Evolutionary conservation across 73 alveolate species (phyloP).

Genomic region (Uronychia setigera): DNA sequence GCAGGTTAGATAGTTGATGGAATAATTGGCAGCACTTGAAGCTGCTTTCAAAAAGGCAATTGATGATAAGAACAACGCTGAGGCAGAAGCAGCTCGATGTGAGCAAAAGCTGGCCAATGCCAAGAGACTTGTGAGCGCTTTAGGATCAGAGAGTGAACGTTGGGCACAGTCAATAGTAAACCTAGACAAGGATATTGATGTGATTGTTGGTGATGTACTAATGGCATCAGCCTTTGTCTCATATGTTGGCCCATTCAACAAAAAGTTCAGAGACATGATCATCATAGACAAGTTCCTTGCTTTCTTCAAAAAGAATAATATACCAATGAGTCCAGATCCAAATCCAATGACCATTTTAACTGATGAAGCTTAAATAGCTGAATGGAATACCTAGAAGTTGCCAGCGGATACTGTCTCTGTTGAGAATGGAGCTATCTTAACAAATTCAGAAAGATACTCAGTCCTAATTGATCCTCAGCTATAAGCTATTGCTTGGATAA

Average conservation of each 20-base stretch:
- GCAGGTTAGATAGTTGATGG: conserved; percentile 86
- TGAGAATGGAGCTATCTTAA: conserved; percentile 97
- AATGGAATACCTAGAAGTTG: conserved; percentile 98
- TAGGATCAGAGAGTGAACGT: conserved; percentile 97
- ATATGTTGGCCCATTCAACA: conserved; percentile 99
- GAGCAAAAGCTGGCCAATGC: conserved; percentile 97
- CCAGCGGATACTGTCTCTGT: conserved; percentile 99
- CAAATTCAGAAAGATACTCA: conserved; percentile 98
- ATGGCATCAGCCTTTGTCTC: conserved; percentile 99
- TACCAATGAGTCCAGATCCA: conserved; percentile 97
- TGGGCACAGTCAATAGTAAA: conserved; percentile 93
- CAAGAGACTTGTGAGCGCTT: conserved; percentile 95
- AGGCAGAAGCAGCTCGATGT: conserved; percentile 96
- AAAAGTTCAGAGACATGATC: conserved; percentile 95
- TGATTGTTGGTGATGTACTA: conserved; percentile 98
- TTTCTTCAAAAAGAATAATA: conserved; percentile 92
- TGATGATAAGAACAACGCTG: conserved; percentile 99
- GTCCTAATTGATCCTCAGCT: conserved; percentile 98
- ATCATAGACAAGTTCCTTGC: conserved; percentile 92
- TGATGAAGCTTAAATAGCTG: conserved; percentile 98
- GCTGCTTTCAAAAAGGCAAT: conserved; percentile 97
- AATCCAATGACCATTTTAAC: conserved; percentile 97
- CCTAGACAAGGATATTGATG: conserved; percentile 85
- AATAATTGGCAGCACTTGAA: conserved; percentile 85
- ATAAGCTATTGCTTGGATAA: conserved; percentile 98